Evolutionary conservation across 1,284 basidiomycete species (phyloP), one percentile per base, ranked within the genome.

Genomic region (Spongiforma sp.): DNA sequence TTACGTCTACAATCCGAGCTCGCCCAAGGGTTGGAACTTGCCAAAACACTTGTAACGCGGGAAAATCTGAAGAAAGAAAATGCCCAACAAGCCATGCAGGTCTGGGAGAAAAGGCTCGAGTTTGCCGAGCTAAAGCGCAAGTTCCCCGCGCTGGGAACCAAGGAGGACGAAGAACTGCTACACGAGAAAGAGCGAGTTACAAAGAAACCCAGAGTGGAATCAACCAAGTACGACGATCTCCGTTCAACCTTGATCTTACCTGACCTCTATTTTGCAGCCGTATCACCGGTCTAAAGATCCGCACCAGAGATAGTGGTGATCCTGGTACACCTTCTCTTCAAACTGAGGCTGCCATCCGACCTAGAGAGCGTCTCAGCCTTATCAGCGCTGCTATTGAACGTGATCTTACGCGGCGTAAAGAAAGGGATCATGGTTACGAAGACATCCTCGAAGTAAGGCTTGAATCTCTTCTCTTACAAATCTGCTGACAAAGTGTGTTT

Each of bases 391-490:
- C 86, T 59, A 85, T 95, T 71, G 94, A 96, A 65, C 81, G 85
- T 21, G 84, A 89, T 57, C 75, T 95, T 66, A 80, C 82, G 9
- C 82, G 82, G 55, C 88, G 89, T 74, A 92, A 90, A 75, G 93
- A 93, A 67, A 82, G 84, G 61, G 93, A 96, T 72, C 84, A 89
- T 61, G 85, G 88, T 52, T 96, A 94, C 91, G 95, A 97, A 71
- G 95, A 97, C 72, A 83, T 84, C 60, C 85, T 93, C 67, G 94
- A 96, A 78, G 89, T 93, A 71, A 76, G 84, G 78, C 28, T 48
- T 4, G 64, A 32, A 53, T 39, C 8, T 14, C 10, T 52, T 52
- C 5, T 28, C 34, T n/a, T 10, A 56, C 30, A 9, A 17, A 19
- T 12, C 30, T 60, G 56, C 61, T 65, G 55, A 69, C 26, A 30